Evolutionary conservation across 768 basidiomycete genomes (phyloP).

Genomic region (Calocera viscosa): DNA sequence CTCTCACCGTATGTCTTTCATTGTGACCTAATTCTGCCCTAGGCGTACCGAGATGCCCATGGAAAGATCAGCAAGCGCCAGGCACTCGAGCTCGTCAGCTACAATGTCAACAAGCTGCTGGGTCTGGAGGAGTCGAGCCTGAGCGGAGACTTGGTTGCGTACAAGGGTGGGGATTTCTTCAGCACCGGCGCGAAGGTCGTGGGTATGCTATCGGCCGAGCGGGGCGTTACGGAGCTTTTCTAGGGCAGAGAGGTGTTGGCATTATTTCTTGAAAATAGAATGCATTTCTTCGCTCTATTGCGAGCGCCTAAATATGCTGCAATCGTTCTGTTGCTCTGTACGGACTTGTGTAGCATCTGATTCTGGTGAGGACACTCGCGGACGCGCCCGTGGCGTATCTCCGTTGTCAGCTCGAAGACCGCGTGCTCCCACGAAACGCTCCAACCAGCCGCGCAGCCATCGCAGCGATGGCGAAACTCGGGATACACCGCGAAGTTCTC

Average conservation of each 20-base stretch:
- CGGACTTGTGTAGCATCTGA: too few relatives aligned
- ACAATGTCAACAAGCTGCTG: slow-evolving; percentile 44
- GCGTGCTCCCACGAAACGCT: too few relatives aligned
- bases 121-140: slow-evolving; percentile 25
- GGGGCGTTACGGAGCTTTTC: slow-evolving; percentile 40
- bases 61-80: slow-evolving; percentile 32
- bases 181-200: slow-evolving; percentile 38
- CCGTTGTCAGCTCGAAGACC: too few relatives aligned
- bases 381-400: too few relatives aligned
- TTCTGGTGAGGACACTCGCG: too few relatives aligned
- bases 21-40: slow-evolving; percentile 14
- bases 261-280: too few relatives aligned
- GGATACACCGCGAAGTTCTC: background rate
- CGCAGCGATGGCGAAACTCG: too few relatives aligned
- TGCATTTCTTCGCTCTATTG: too few relatives aligned
- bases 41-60: slow-evolving; percentile 34
- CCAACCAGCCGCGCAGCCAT: too few relatives aligned
- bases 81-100: slow-evolving; percentile 43
- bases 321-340: too few relatives aligned
- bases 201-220: slow-evolving; percentile 41
- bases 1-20: background rate
- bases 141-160: slow-evolving; percentile 45
- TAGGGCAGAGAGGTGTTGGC: too few relatives aligned
- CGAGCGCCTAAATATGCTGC: too few relatives aligned
- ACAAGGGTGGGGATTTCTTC: slow-evolving; percentile 41